Base-by-base conservation (phyloP, 78 protist species). In the Capsaspora owczarzaki region DNA sequence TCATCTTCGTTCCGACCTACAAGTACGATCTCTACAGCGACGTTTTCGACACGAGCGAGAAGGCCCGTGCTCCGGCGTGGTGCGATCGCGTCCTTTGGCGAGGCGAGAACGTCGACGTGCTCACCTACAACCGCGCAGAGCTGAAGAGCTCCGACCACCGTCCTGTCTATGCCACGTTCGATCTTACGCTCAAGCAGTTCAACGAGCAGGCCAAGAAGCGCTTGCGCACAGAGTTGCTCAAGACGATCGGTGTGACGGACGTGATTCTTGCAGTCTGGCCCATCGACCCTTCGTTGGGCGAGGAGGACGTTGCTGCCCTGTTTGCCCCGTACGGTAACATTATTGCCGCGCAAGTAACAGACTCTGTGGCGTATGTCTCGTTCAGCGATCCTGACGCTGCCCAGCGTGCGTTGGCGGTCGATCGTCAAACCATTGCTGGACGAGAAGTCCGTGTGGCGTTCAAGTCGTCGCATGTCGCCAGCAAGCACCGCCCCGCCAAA, bases 1-100 rank as follows among this genome's bases (percentile, higher is more conserved):
- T 95, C 25, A 66, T 43, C 46, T 95, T 95, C 63, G 82, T 86
- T 40, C 98, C 98, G 27, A 95, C 98, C 31, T 95, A 95, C 87
- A 93, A 93, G 70, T 95, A 89, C 38, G 95, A 93, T 76, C 35
- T 76, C 38, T 87, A 85, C 33, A 85, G 93, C 1, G 85, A 81
- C 10, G 81, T 61, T 5, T 92, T 86, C 42, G 95, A 90, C 78
- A 79, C 89, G 0, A 84, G 91, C 63, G 93, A 89, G 74, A 89
- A 88, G 84, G 76, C 60, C 43, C 81, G 96, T 47, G 74, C 85
- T 20, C 96, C 96, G n/a, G 90, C 96, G 25, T 93, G 96, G 96
- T 76, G 82, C 37, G 89, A 85, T 56, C 79, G 89, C 16, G 69
- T 85, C n/a, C 41, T 63, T 8, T 63, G 41, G 35, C 6, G 19